These are phyloP conservation scores for Proteromonas lacertae DNA, from an alignment of 352 stramenopile species.

Conservation along the genomic window DNA sequence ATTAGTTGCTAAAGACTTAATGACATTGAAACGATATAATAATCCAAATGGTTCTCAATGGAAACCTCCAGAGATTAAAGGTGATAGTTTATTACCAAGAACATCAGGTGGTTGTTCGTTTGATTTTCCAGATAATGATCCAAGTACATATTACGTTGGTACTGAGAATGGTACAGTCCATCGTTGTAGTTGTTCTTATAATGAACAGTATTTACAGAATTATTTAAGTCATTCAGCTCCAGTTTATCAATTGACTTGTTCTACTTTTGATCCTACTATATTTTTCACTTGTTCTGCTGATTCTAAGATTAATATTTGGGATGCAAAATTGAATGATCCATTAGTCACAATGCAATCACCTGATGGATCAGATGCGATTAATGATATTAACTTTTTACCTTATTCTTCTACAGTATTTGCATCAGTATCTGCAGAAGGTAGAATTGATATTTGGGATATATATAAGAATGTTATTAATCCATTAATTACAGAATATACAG, in stretches of 20 bases:
- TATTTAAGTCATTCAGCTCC: conserved; percentile 41
- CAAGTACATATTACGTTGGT: conserved; percentile 40
- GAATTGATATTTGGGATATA: no score
- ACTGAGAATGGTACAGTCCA: conserved; percentile 56
- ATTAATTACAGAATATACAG: neutral
- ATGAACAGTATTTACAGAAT: conserved; percentile 57
- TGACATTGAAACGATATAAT: conserved; percentile 42
- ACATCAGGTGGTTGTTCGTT: conserved; percentile 17
- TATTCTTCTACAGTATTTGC: no score
- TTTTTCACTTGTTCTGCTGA: conserved; percentile 37
- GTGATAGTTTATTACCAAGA: neutral
- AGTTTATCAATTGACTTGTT: conserved; percentile 43
- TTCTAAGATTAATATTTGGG: conserved; percentile 1
- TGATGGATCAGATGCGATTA: no score
- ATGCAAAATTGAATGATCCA: neutral
- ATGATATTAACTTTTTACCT: no score
- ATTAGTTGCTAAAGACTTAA: conserved; percentile 36
- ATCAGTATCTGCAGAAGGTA: no score
- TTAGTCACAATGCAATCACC: no score
- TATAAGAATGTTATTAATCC: no score
- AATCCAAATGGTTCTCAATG: neutral
- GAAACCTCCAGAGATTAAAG: neutral
- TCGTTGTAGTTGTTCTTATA: conserved; percentile 59
- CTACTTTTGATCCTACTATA: conserved; percentile 31
- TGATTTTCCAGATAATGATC: conserved; percentile 33